Evolutionary conservation across 129 eudicot species (phyloP).

Genomic region (Artemisia tridentata): DNA sequence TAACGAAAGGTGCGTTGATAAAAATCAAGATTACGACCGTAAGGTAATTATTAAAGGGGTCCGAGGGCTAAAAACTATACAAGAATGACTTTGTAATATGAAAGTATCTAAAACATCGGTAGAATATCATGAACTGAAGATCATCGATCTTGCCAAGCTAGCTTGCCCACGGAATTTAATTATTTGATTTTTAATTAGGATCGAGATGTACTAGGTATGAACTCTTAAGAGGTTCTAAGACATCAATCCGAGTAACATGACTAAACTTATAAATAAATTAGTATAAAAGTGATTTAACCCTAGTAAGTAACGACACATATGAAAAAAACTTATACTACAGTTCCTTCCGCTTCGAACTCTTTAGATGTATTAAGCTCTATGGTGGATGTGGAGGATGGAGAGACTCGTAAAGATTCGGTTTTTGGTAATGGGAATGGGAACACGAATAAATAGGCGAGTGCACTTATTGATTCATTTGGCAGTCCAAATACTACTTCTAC

Average conservation of each 20-base stretch:
- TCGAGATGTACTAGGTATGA: not conserved
- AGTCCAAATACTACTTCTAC: too few species aligned
- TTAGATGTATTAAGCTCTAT: too few species aligned
- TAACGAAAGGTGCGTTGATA: slow-evolving; percentile 21
- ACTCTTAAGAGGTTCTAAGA: too few species aligned
- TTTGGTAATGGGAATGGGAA: too few species aligned
- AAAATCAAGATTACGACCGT: slow-evolving; percentile 15
- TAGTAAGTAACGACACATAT: too few species aligned
- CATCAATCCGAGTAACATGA: not conserved
- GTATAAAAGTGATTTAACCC: too few species aligned
- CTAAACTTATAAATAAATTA: not conserved
- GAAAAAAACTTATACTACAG: too few species aligned
- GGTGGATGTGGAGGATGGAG: too few species aligned
- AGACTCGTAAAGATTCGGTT: too few species aligned
- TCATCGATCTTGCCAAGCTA: not conserved
- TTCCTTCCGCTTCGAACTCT: too few species aligned
- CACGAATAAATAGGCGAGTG: too few species aligned
- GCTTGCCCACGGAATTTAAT: slow-evolving; percentile 15
- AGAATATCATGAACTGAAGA: not conserved
- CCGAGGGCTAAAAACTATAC: slow-evolving; percentile 18
- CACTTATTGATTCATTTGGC: too few species aligned
- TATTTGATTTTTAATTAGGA: slow-evolving; percentile 4
- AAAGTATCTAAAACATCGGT: not conserved
- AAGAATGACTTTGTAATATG: not conserved
- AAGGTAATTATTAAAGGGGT: slow-evolving; percentile 16